These are phyloP conservation scores for Enterocytospora artemiae DNA, from an alignment of 371 early-diverging fungal species.

Conservation along the genomic window DNA sequence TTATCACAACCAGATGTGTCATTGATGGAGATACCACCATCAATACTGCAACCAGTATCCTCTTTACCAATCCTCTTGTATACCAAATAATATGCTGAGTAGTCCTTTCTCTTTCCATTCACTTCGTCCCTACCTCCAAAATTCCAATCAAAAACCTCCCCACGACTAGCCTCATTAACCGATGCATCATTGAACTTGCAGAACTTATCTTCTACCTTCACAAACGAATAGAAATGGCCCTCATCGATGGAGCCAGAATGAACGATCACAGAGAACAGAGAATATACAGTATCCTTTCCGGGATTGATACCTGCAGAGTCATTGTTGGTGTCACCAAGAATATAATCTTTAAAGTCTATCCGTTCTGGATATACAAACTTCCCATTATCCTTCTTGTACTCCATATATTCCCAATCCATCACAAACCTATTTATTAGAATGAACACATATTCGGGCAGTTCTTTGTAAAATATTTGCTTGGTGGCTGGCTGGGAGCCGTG, in stretches of 20 bases:
- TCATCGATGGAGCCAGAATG: slow-evolving; percentile 84
- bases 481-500: slow-evolving; percentile 84
- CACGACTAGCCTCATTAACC: slow-evolving; percentile 69
- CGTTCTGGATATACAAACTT: slow-evolving; percentile 83
- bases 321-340: neutral
- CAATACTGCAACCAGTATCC: neutral
- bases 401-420: slow-evolving; percentile 64
- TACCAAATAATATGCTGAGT: slow-evolving; percentile 54
- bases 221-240: slow-evolving; percentile 87
- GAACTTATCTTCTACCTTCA: slow-evolving; percentile 65
- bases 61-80: slow-evolving; percentile 42
- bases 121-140: slow-evolving; percentile 64
- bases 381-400: slow-evolving; percentile 70
- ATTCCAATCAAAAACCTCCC: slow-evolving; percentile 71
- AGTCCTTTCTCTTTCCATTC: slow-evolving; percentile 37
- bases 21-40: neutral
- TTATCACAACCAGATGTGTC: neutral
- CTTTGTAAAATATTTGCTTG: slow-evolving; percentile 81
- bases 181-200: slow-evolving; percentile 90
- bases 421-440: slow-evolving; percentile 91
- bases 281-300: slow-evolving; percentile 15
- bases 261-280: slow-evolving; percentile 69
- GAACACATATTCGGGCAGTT: slow-evolving; percentile 86
- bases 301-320: neutral
- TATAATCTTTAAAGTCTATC: slow-evolving; percentile 60